Evolutionary conservation across 306 rosid genomes (phyloP).

Genomic region (Prunus mira): DNA sequence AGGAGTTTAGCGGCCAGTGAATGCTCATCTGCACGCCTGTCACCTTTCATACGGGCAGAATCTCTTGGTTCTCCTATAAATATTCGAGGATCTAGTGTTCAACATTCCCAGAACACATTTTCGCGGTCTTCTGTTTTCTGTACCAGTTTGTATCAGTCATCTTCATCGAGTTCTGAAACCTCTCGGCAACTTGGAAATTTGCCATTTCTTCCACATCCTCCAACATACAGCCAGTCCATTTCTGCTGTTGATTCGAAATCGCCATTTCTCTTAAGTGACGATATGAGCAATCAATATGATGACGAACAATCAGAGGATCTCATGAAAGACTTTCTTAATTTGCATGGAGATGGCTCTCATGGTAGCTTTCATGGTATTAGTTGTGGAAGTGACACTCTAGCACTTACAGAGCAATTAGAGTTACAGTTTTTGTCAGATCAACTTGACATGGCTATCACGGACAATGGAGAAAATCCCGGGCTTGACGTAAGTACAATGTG

Average conservation of each 20-base stretch:
- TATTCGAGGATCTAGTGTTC: conserved; percentile 14
- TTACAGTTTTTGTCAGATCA: conserved; percentile 37
- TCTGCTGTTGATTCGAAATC: conserved; percentile 26
- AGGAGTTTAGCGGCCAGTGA: conserved; percentile 17
- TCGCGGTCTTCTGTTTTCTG: conserved; percentile 44
- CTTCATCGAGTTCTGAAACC: conserved; percentile 36
- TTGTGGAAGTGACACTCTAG: conserved; percentile 25
- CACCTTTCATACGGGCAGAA: conserved; percentile 34
- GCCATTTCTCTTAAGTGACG: conserved; percentile 17
- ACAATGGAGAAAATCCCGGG: conserved; percentile 38
- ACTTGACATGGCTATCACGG: conserved; percentile 40
- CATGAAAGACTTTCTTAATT: conserved; percentile 34
- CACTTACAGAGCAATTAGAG: conserved; percentile 32
- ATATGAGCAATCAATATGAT: conserved; percentile 16
- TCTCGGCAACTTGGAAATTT: conserved; percentile 39
- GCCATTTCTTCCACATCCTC: conserved; percentile 44
- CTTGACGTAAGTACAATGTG: conserved; percentile 33
- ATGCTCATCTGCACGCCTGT: conserved; percentile 19
- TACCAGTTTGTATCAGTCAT: conserved; percentile 44
- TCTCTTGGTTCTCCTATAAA: conserved; percentile 13
- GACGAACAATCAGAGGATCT: conserved; percentile 33
- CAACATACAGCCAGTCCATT: conserved; percentile 24
- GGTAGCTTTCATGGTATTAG: conserved; percentile 21
- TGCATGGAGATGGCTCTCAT: conserved; percentile 26
- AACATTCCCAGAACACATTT: conserved; percentile 21